Base-by-base conservation (phyloP, 2,329 filamentous ascomycete genomes). In the Ciborinia camelliae region DNA sequence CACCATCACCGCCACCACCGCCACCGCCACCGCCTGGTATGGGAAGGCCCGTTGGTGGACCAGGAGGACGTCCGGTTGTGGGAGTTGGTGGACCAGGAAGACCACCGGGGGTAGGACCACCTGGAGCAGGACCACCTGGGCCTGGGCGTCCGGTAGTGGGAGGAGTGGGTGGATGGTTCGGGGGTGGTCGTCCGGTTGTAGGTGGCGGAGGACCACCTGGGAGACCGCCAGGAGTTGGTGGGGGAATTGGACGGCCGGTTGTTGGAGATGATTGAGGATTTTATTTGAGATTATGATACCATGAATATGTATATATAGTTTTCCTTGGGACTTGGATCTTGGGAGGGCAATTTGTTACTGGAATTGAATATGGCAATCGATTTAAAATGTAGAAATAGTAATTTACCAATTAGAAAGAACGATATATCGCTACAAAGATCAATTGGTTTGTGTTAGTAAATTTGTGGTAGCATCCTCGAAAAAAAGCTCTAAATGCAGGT, bases 151-250 rank as follows among this genome's bases (percentile, higher is more conserved):
- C 54, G 20, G 39, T 32, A 4, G 39, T 23, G 20, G 54, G 54
- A 32, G 39, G 39, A 9, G 18, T 45, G 54, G 54, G 54, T 23
- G 54, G 53, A 41, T 55, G 53, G 53, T 55, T 55, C 41, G 37
- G 53, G 41, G 53, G 53, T 20, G 53, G 52, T 9, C 41, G 52
- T 4, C 52, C 52, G 12, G 12, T 58, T 45, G 39, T 23, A 14
- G 39, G 39, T n/a, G 54, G 20, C 23, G 20, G 5, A 32, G 54
- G 41, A 23, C 12, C 6, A 18, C 12, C 55, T 15, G 55, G 28
- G 7, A 47, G 28, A 58, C 55, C 41, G 39, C 26, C 47, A 10
- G 41, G 8, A 18, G 55, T 28, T 26, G n/a, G 28, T 4, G 41
- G 14, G 8, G n/a, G 55, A 47, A 32, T 18, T 26, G 41, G 41